Percentiles rank a stretch among this genome's conserved stretches.
Evolutionary conservation across 1,284 basidiomycete species (phyloP).

Genomic region (Pseudozyma hubeiensis): DNA sequence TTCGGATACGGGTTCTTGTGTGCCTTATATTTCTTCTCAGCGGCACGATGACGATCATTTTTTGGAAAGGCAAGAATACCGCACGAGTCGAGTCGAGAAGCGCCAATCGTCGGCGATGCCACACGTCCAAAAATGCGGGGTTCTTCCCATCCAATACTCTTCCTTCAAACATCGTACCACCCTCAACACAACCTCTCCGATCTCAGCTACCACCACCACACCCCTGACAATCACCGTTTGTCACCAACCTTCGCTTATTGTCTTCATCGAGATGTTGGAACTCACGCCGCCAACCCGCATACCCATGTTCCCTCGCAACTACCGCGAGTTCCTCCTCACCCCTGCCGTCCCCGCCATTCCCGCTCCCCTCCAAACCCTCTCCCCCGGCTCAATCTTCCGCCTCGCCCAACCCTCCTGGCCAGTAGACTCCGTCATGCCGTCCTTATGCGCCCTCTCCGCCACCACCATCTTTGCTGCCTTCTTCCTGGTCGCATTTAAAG

Average conservation of each 20-base stretch:
- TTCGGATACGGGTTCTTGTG: constrained; percentile 12
- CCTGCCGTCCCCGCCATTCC: constrained; percentile 25
- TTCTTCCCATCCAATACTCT: neutral
- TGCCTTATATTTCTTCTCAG: neutral
- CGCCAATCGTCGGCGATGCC: neutral
- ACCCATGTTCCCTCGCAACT: constrained; percentile 38
- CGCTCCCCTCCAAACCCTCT: constrained; percentile 21
- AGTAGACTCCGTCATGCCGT: constrained; percentile 24
- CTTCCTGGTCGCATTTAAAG: constrained; percentile 39
- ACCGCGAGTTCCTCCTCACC: constrained; percentile 35
- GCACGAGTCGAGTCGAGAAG: constrained; percentile 11
- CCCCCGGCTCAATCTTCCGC: constrained; percentile 38
- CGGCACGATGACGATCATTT: constrained; percentile 28
- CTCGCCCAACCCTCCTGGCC: constrained; percentile 45
- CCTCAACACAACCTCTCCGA: too few species aligned
- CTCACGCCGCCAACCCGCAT: constrained; percentile 31
- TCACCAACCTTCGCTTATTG: too few species aligned
- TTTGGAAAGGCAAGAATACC: neutral
- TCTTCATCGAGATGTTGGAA: constrained; percentile 26
- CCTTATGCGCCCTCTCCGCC: constrained; percentile 33
- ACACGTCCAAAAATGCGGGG: constrained; percentile 6
- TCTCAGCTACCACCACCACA: neutral
- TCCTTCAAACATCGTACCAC: too few species aligned
- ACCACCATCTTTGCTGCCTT: constrained; percentile 31
- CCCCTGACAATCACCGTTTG: too few species aligned